Evolutionary conservation across 495 filamentous ascomycete genomes (phyloP).

Genomic region (Rhypophila decipiens): DNA sequence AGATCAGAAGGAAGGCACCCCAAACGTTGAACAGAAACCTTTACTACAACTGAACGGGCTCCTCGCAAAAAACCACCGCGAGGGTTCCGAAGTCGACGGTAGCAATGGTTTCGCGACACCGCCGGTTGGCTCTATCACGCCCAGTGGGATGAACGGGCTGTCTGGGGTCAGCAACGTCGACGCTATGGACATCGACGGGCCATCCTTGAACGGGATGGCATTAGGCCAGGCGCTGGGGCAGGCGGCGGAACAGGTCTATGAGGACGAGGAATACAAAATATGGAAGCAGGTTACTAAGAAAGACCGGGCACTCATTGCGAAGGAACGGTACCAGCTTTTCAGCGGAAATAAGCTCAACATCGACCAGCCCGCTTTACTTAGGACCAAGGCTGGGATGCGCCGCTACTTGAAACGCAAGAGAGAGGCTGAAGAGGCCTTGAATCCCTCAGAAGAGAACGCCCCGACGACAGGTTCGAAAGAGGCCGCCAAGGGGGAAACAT

Average conservation of each 20-base stretch:
- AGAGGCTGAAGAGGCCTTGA: conserved; percentile 43
- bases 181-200: conserved; percentile 73
- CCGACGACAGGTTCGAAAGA: conserved; percentile 35
- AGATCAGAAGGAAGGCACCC: conserved; percentile 73
- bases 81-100: conserved; percentile 52
- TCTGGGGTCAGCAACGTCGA: conserved; percentile 66
- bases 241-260: conserved; percentile 46
- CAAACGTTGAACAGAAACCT: conserved; percentile 59
- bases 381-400: conserved; percentile 61
- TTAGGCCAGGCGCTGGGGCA: conserved; percentile 46
- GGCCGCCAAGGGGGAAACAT: conserved; percentile 49
- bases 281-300: conserved; percentile 99
- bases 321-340: conserved; percentile 74
- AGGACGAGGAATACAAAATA: conserved; percentile 89
- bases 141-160: conserved; percentile 64
- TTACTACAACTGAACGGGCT: conserved; percentile 47
- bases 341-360: conserved; percentile 73
- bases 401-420: conserved; percentile 72
- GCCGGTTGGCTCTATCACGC: conserved; percentile 69
- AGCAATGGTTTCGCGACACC: conserved; percentile 84
- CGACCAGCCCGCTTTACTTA: conserved; percentile 79
- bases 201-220: conserved; percentile 55
- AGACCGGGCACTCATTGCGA: conserved; percentile 80
- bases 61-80: conserved; percentile 38
- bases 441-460: conserved; percentile 36